Conservation (phyloP, 352 stramenopile species). For the Globisporangium barbulae region DNA sequence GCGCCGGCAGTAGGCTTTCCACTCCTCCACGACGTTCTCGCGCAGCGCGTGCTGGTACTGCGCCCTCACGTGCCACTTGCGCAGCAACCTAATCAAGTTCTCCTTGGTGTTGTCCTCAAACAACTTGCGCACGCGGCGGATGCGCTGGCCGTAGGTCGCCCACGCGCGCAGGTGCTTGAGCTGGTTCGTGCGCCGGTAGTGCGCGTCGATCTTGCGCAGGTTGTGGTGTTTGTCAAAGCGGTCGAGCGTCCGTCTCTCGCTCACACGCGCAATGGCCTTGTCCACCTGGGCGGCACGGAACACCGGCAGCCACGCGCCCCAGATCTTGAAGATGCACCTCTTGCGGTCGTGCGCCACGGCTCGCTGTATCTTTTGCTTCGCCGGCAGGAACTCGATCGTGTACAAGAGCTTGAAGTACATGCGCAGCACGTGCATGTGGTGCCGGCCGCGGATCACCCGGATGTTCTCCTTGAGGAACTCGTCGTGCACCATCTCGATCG, state of each 20-base stretch:
- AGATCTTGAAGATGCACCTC: slow-evolving; percentile 28
- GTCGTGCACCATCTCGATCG: slow-evolving; percentile 71
- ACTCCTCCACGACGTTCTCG: slow-evolving; percentile 48
- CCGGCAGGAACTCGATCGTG: slow-evolving; percentile 35
- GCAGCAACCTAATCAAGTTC: slow-evolving; percentile 34
- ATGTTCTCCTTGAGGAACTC: slow-evolving; percentile 82
- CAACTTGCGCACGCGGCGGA: slow-evolving; percentile 52
- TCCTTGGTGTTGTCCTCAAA: slow-evolving; percentile 61
- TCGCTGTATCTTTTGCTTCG: slow-evolving; percentile 34
- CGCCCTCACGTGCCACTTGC: slow-evolving; percentile 48
- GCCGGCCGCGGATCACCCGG: slow-evolving; percentile 36
- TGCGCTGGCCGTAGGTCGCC: slow-evolving; percentile 39
- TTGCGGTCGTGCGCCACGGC: slow-evolving; percentile 35
- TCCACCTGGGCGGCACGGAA: slow-evolving; percentile 62
- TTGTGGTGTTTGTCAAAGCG: slow-evolving; percentile 71
- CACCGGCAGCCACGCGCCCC: slow-evolving; percentile 36
- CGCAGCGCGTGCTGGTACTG: slow-evolving; percentile 56
- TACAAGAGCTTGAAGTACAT: slow-evolving; percentile 57
- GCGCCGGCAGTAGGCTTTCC: slow-evolving; percentile 53
- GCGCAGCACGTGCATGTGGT: slow-evolving; percentile 30
- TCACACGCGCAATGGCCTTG: slow-evolving; percentile 42
- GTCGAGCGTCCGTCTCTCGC: slow-evolving; percentile 53
- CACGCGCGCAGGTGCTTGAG: slow-evolving; percentile 60
- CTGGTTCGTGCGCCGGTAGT: slow-evolving; percentile 46
- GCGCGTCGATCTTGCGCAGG: slow-evolving; percentile 62